A percentile compares a stretch with the other conserved stretches of the same genome.
These are phyloP conservation scores for Drosera capensis DNA, from an alignment of 148 eudicot species.

Conservation along the genomic window DNA sequence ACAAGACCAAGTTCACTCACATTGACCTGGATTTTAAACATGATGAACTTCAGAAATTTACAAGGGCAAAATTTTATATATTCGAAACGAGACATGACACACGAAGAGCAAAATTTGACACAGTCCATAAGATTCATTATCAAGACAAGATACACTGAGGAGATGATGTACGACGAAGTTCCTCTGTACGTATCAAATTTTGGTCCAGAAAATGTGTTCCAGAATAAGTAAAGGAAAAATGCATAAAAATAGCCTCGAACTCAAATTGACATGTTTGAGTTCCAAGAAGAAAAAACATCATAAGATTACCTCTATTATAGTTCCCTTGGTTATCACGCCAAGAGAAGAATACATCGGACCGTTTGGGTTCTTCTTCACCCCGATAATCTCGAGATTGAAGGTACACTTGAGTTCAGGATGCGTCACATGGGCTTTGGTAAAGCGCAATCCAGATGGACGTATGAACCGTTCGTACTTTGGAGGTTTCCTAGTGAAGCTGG, in stretches of 20 bases:
- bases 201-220: no score
- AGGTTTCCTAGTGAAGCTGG: constrained; percentile 86
- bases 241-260: not conserved
- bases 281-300: not conserved
- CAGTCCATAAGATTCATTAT: no score
- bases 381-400: constrained; percentile 95
- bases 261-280: not conserved
- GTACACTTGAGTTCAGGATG: constrained; percentile 97
- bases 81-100: no score
- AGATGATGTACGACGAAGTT: no score
- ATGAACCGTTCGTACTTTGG: constrained; percentile 96
- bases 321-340: constrained; percentile 88
- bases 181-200: no score
- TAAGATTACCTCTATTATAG: constrained; percentile 96
- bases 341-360: constrained; percentile 93
- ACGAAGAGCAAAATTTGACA: no score
- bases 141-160: no score
- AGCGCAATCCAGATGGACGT: constrained; percentile 79
- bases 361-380: constrained; percentile 91
- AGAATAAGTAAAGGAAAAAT: not conserved
- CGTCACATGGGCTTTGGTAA: constrained; percentile 88
- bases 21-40: constrained; percentile 40
- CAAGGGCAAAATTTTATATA: no score
- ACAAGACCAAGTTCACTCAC: constrained; percentile 94
- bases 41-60: no score